These are phyloP conservation scores for Taiwanofungus camphoratus DNA, from an alignment of 1,284 basidiomycete genomes.

Conservation along the genomic window DNA sequence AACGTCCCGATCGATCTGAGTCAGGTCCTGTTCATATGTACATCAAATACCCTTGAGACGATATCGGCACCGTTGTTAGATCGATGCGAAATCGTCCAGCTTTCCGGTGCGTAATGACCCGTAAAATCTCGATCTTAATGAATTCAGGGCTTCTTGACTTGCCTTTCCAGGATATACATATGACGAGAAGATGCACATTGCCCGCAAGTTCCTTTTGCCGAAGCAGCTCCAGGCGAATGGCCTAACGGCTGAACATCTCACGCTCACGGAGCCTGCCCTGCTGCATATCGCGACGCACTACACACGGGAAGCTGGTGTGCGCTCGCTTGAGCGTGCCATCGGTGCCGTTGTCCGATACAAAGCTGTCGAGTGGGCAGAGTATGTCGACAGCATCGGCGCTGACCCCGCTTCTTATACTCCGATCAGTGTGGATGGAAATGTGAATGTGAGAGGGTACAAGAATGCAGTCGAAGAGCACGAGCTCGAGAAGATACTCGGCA, in stretches of 20 bases:
- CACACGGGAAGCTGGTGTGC: slow-evolving; percentile 89
- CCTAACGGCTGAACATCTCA: slow-evolving; percentile 37
- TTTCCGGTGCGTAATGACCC: slow-evolving; percentile 47
- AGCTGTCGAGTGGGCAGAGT: slow-evolving; percentile 84
- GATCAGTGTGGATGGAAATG: slow-evolving; percentile 8
- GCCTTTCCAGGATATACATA: slow-evolving; percentile 70
- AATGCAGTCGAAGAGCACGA: slow-evolving; percentile 63
- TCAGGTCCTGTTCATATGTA: slow-evolving; percentile 87
- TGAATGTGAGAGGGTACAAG: slow-evolving; percentile 43
- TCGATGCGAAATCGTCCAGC: slow-evolving; percentile 65
- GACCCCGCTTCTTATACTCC: slow-evolving; percentile 12
- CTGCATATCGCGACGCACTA: slow-evolving; percentile 71
- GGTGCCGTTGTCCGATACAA: slow-evolving; percentile 83
- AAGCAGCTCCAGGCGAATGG: slow-evolving; percentile 78
- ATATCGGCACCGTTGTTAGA: slow-evolving; percentile 81
- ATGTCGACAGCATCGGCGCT: slow-evolving; percentile 40
- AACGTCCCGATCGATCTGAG: slow-evolving; percentile 88
- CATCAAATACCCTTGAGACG: slow-evolving; percentile 81
- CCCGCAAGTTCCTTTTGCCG: slow-evolving; percentile 77
- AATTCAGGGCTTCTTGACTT: neutral
- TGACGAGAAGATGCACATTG: slow-evolving; percentile 88
- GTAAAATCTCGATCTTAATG: neutral
- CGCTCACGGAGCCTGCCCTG: slow-evolving; percentile 58
- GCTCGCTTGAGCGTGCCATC: slow-evolving; percentile 83
- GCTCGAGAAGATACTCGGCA: slow-evolving; percentile 81